Conservation (phyloP, 2,329 filamentous ascomycete genomes). For the Aureobasidium vineae region DNA sequence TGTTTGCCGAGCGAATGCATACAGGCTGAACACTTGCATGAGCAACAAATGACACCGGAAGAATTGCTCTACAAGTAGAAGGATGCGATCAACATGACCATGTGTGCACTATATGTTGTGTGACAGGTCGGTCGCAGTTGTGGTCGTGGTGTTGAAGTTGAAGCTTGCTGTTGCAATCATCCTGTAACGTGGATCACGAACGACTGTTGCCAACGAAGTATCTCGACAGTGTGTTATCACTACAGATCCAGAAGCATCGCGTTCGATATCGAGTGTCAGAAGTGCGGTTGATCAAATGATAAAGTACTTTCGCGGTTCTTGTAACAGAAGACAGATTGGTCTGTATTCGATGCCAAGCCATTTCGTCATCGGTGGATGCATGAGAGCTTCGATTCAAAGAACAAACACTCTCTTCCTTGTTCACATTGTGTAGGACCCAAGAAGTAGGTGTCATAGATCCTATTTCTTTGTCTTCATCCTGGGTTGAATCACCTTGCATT, state of each 20-base stretch:
- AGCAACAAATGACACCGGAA: not conserved
- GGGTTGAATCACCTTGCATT: too few species aligned
- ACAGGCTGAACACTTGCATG: conserved; percentile 9
- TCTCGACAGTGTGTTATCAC: not conserved
- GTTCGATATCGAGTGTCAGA: not conserved
- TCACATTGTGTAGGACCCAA: not conserved
- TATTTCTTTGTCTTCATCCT: not conserved
- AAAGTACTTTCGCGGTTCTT: not conserved
- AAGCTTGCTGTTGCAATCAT: not conserved
- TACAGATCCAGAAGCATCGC: not conserved
- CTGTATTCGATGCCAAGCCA: not conserved
- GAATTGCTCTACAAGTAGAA: not conserved
- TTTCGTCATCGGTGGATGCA: conserved; percentile 11
- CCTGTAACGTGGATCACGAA: not conserved
- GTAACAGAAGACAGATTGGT: not conserved
- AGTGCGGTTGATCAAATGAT: not conserved
- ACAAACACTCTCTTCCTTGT: not conserved
- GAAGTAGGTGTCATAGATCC: not conserved
- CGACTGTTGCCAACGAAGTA: not conserved
- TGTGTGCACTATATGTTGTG: not conserved
- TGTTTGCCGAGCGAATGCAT: conserved; percentile 1
- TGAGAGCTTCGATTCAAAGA: conserved; percentile 9
- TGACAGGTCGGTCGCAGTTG: not conserved
- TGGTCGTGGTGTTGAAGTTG: not conserved
- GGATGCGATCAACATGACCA: not conserved